Evolutionary conservation across 2,329 filamentous ascomycete species (phyloP).

Genomic region (Ophiostoma australiae): DNA sequence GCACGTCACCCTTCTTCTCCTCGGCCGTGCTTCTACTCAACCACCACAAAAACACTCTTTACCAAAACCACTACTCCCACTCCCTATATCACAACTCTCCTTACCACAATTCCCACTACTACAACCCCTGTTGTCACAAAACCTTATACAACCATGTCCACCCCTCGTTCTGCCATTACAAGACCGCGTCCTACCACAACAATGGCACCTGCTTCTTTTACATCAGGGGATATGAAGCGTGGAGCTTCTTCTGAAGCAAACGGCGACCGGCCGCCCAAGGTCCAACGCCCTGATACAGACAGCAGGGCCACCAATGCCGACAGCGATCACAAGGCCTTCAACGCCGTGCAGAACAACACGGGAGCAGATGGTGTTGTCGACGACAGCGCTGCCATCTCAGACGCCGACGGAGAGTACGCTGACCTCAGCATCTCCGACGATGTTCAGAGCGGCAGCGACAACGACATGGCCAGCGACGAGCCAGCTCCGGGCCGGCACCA

Average conservation of each 20-base stretch:
- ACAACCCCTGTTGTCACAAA: too few species aligned
- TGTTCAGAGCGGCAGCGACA: not conserved
- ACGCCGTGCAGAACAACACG: slow-evolving; percentile 17
- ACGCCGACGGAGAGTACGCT: not conserved
- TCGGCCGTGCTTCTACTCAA: not conserved
- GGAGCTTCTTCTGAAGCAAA: slow-evolving; percentile 28
- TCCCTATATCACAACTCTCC: too few species aligned
- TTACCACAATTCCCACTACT: too few species aligned
- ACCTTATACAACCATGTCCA: too few species aligned
- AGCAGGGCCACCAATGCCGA: too few species aligned
- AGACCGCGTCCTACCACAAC: not conserved
- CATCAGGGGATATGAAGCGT: slow-evolving; percentile 30
- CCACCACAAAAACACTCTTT: not conserved
- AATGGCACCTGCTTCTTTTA: not conserved
- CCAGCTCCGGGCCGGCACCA: slow-evolving; percentile 18
- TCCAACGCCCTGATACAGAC: slow-evolving; percentile 23
- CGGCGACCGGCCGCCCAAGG: slow-evolving; percentile 30
- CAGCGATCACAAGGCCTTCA: slow-evolving; percentile 2
- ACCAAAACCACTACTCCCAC: not conserved
- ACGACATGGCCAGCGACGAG: slow-evolving; percentile 18
- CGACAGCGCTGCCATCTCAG: not conserved
- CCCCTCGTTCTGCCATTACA: not conserved
- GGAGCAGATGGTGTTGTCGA: not conserved
- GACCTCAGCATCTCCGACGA: not conserved
- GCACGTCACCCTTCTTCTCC: not conserved